These are phyloP conservation scores for Solanum hybrid DNA, from an alignment of 305 asterid species.

Conservation along the genomic window DNA sequence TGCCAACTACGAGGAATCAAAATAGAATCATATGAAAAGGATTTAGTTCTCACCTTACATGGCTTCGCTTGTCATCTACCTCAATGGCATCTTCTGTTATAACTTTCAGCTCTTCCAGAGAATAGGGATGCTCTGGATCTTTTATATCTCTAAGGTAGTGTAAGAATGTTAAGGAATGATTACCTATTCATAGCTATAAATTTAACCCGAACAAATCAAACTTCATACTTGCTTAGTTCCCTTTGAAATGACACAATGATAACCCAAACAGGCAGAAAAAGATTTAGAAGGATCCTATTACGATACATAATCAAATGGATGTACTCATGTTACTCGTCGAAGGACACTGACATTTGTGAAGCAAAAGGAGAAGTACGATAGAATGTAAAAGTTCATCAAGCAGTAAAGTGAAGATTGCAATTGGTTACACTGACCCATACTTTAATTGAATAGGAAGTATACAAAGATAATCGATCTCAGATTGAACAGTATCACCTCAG, in stretches of 20 bases:
- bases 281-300: neutral
- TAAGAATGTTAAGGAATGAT: slow-evolving; percentile 46
- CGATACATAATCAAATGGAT: neutral
- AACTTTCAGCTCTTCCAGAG: slow-evolving; percentile 89
- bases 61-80: slow-evolving; percentile 55
- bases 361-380: neutral
- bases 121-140: slow-evolving; percentile 94
- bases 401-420: neutral
- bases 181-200: neutral
- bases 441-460: neutral
- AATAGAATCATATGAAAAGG: neutral
- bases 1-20: neutral
- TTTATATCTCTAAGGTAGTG: slow-evolving; percentile 93
- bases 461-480: neutral
- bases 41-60: slow-evolving; percentile 49
- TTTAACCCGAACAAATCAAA: neutral
- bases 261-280: neutral
- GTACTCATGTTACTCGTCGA: neutral
- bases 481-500: neutral
- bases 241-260: neutral
- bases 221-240: neutral
- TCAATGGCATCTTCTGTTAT: slow-evolving; percentile 84
- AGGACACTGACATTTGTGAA: neutral
- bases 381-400: neutral
- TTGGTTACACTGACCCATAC: neutral